Conservation (phyloP, 108 stramenopile genomes). For the Skeletonema tropicum region DNA sequence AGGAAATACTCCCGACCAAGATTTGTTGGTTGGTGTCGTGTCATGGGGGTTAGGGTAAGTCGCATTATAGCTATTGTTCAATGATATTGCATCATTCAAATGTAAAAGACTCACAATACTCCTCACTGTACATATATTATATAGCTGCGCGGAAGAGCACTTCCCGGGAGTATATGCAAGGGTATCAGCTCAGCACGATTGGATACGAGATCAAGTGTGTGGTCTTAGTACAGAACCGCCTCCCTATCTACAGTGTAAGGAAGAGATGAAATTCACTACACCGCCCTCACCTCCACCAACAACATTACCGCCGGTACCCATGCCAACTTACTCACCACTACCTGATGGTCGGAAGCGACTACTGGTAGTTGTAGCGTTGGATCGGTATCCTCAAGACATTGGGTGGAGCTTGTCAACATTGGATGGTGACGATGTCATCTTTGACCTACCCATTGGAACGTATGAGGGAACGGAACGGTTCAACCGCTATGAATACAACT, state of each 20-base stretch:
- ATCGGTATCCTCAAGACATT: slow-evolving; percentile 30
- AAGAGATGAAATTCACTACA: not conserved
- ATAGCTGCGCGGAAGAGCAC: slow-evolving; percentile 28
- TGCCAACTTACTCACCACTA: slow-evolving; percentile 34
- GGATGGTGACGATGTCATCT: slow-evolving; percentile 34
- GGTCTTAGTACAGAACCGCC: slow-evolving; percentile 50
- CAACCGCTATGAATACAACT: slow-evolving; percentile 11
- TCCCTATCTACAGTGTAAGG: slow-evolving; percentile 42
- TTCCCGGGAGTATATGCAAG: slow-evolving; percentile 66
- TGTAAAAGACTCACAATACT: not conserved
- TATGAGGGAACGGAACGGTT: slow-evolving; percentile 15
- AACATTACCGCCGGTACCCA: not conserved
- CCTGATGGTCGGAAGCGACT: slow-evolving; percentile 45
- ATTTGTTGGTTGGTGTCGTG: slow-evolving; percentile 53
- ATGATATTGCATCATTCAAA: not conserved
- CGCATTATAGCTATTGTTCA: not conserved
- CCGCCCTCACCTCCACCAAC: not conserved
- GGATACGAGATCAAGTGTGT: slow-evolving; percentile 59
- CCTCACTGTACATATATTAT: not conserved
- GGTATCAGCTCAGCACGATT: slow-evolving; percentile 50
- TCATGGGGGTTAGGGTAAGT: slow-evolving; percentile 35
- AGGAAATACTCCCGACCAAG: slow-evolving; percentile 23
- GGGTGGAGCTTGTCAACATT: slow-evolving; percentile 36
- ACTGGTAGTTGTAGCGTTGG: slow-evolving; percentile 22
- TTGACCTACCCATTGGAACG: slow-evolving; percentile 14